phyloP scores from a whole-genome alignment of 2,329 filamentous ascomycete genomes.

The Epichloe uncinata region DNA sequence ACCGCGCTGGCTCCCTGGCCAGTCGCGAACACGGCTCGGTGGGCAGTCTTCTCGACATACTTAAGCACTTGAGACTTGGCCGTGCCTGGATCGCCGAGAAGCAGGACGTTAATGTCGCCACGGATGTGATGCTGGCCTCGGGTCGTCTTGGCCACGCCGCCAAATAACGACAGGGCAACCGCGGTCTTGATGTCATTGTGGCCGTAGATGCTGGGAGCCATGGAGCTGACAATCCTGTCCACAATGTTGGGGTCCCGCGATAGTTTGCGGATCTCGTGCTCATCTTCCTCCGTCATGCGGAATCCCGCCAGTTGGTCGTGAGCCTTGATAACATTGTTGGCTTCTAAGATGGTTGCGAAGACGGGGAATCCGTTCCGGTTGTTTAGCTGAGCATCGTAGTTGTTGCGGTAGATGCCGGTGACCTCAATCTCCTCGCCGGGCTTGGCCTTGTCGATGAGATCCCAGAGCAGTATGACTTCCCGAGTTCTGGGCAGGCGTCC shows the following conservation, averaged over 20 bases:
- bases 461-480: conserved; percentile 91
- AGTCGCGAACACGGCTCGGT: conserved; percentile 92
- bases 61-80: conserved; percentile 97
- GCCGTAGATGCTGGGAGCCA: conserved; percentile 94
- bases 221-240: conserved; percentile 83
- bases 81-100: conserved; percentile 93
- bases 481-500: conserved; percentile 86
- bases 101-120: conserved; percentile 94
- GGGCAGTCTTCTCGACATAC: conserved; percentile 94
- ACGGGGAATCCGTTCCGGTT: conserved; percentile 98
- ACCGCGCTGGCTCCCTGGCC: conserved; percentile 95
- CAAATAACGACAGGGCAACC: conserved; percentile 84
- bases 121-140: conserved; percentile 80
- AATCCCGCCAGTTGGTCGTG: conserved; percentile 97
- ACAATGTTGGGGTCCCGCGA: conserved; percentile 82
- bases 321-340: conserved; percentile 92
- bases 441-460: conserved; percentile 92
- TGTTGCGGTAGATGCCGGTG: conserved; percentile 94
- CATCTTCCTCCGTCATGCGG: conserved; percentile 87
- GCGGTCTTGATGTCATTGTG: conserved; percentile 96
- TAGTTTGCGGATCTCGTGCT: conserved; percentile 78
- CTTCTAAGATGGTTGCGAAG: conserved; percentile 93
- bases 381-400: conserved; percentile 93
- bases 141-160: conserved; percentile 84
- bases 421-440: conserved; percentile 96